A percentile compares a stretch with the other conserved stretches of the same genome.
phyloP scores from a whole-genome alignment of 2,329 filamentous ascomycete genomes.

The Corinectria fuckeliana region DNA sequence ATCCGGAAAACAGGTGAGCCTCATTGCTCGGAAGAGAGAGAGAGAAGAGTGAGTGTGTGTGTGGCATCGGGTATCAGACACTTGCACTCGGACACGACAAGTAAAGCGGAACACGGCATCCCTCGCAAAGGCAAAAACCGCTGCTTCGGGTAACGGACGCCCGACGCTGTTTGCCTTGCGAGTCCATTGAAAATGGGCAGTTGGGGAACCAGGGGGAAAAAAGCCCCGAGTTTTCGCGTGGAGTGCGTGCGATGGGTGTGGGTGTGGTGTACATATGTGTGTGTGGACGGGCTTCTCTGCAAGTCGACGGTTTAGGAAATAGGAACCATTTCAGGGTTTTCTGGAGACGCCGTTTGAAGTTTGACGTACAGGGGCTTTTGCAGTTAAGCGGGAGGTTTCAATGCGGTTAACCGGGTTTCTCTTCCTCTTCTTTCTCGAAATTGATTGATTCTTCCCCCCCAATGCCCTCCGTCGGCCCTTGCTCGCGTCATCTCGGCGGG shows the following conservation, averaged over 20 bases:
- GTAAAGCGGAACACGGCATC: conserved; percentile 12
- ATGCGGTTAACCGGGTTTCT: conserved; percentile 9
- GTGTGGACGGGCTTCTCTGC: conserved; percentile 26
- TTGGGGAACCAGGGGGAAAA: conserved; percentile 13
- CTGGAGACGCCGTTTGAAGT: conserved; percentile 15
- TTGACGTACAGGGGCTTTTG: conserved; percentile 3
- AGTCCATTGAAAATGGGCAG: conserved; percentile 27
- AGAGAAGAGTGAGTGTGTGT: background rate
- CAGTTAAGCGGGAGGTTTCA: conserved; percentile 1
- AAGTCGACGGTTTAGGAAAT: conserved; percentile 38
- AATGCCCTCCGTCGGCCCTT: conserved; percentile 15
- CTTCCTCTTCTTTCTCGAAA: background rate
- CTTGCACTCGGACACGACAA: background rate
- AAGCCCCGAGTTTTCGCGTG: too few species aligned
- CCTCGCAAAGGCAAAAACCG: background rate
- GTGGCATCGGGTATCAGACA: conserved; percentile 15
- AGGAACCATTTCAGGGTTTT: conserved; percentile 4
- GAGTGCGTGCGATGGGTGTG: conserved; percentile 18
- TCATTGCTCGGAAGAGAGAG: background rate
- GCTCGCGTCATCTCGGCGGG: conserved; percentile 20
- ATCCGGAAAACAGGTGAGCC: too few species aligned
- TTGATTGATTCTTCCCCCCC: too few species aligned
- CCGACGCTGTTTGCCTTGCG: conserved; percentile 22
- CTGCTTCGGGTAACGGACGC: conserved; percentile 23
- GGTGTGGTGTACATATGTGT: too few species aligned